These are phyloP conservation scores for Erythrobasidium yunnanense DNA, from an alignment of 768 basidiomycete genomes.

Conservation along the genomic window DNA sequence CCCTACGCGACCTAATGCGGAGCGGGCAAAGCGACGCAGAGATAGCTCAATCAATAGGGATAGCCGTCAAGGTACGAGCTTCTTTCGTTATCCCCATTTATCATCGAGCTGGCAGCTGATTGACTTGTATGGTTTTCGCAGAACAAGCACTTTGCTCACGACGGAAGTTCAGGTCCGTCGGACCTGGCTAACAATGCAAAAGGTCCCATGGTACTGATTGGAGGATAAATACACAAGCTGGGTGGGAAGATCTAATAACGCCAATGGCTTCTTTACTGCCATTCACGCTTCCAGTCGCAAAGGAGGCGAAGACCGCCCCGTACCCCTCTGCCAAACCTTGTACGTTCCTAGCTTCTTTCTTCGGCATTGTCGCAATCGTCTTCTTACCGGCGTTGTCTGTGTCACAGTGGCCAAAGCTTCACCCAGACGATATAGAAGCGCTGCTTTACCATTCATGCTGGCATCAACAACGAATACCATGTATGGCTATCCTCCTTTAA, in stretches of 20 bases:
- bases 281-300: not conserved
- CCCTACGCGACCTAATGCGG: conserved; percentile 64
- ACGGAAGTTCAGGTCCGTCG: conserved; percentile 35
- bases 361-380: not conserved
- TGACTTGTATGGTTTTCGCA: conserved; percentile 43
- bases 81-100: not conserved
- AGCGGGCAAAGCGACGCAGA: conserved; percentile 54
- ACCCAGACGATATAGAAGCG: too few relatives aligned
- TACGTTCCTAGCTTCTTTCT: not conserved
- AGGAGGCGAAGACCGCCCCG: not conserved
- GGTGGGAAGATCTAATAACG: not conserved
- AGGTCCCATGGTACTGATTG: conserved; percentile 88
- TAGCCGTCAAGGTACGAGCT: conserved; percentile 18
- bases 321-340: not conserved
- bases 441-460: too few relatives aligned
- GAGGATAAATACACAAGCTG: conserved; percentile 54
- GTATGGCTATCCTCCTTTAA: too few relatives aligned
- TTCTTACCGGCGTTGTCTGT: not conserved
- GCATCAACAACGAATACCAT: too few relatives aligned
- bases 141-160: conserved; percentile 36
- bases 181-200: conserved; percentile 39
- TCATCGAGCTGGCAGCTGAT: conserved; percentile 49
- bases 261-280: not conserved
- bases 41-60: conserved; percentile 40
- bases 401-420: not conserved